Percentiles rank a stretch among this genome's conserved stretches.
These are phyloP conservation scores for Penicillium canescens DNA, from an alignment of 495 filamentous ascomycete genomes.

Conservation along the genomic window DNA sequence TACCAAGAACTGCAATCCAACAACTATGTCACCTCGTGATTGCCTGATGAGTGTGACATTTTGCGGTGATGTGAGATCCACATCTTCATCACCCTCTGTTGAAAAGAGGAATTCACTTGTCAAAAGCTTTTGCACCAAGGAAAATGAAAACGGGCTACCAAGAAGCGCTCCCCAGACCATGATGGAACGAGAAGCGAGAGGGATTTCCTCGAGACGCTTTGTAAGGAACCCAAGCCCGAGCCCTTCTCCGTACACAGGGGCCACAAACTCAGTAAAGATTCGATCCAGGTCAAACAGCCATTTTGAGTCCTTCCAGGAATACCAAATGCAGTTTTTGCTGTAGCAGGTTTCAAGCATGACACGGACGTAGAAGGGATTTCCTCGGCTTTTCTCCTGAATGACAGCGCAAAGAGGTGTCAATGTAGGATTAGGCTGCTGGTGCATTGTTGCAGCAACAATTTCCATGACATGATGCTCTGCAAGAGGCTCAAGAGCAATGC, in stretches of 20 bases:
- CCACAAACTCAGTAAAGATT: slow-evolving; percentile 79
- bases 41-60: slow-evolving; percentile 34
- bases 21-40: slow-evolving; percentile 58
- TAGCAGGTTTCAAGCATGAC: slow-evolving; percentile 90
- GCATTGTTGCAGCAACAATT: slow-evolving; percentile 76
- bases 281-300: slow-evolving; percentile 87
- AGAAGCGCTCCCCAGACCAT: slow-evolving; percentile 84
- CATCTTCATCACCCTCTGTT: slow-evolving; percentile 30
- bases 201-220: slow-evolving; percentile 72
- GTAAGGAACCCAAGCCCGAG: slow-evolving; percentile 78
- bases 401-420: slow-evolving; percentile 58
- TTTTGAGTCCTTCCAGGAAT: slow-evolving; percentile 72
- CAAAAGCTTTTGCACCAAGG: slow-evolving; percentile 73
- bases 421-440: slow-evolving; percentile 37
- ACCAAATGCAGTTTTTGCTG: slow-evolving; percentile 83
- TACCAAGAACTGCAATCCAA: slow-evolving; percentile 75
- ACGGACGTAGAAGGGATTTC: slow-evolving; percentile 85
- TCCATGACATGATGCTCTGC: slow-evolving; percentile 71
- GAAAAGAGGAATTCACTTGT: slow-evolving; percentile 64
- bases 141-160: slow-evolving; percentile 78
- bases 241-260: slow-evolving; percentile 72
- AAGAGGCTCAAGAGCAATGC: slow-evolving; percentile 65
- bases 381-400: slow-evolving; percentile 76
- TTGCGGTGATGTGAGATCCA: slow-evolving; percentile 35
- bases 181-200: slow-evolving; percentile 68